phyloP scores from a whole-genome alignment of 2,329 filamentous ascomycete species.

The Macrophomina tecta region DNA sequence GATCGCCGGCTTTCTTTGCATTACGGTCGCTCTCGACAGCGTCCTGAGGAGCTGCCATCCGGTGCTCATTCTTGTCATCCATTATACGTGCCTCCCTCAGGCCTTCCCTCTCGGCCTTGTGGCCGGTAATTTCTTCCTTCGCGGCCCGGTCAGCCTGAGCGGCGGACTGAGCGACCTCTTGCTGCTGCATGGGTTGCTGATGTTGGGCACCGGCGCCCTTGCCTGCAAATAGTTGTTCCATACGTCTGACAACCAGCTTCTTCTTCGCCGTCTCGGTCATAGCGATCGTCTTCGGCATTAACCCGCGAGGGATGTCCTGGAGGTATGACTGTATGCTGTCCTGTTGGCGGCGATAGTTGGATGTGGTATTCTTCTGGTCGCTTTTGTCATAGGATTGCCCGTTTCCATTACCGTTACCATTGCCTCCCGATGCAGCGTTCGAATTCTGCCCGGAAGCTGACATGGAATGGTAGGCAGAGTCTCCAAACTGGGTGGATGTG shows the following conservation, averaged over 20 bases:
- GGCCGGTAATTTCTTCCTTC: conserved; percentile 47
- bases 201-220: conserved; percentile 57
- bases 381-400: neutral
- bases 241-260: conserved; percentile 74
- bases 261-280: conserved; percentile 78
- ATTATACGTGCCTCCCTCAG: conserved; percentile 55
- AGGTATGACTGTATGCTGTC: conserved; percentile 72
- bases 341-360: conserved; percentile 34
- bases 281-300: conserved; percentile 64
- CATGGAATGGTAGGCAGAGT: conserved; percentile 69
- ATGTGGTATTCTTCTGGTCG: neutral
- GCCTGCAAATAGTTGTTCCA: conserved; percentile 84
- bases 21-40: neutral
- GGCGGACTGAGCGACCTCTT: conserved; percentile 63
- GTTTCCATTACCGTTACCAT: conserved; percentile 36
- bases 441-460: conserved; percentile 56
- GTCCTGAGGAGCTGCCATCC: neutral
- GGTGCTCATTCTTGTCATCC: conserved; percentile 29
- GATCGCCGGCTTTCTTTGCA: neutral
- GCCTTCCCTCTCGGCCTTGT: conserved; percentile 46
- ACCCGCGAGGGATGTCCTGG: conserved; percentile 72
- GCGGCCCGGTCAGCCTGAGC: conserved; percentile 53
- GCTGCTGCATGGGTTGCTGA: conserved; percentile 60
- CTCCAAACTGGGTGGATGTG: conserved; percentile 62
- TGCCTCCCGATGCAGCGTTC: conserved; percentile 39